phyloP scores from a whole-genome alignment of 352 stramenopile species.

The Globisporangium nunn region DNA sequence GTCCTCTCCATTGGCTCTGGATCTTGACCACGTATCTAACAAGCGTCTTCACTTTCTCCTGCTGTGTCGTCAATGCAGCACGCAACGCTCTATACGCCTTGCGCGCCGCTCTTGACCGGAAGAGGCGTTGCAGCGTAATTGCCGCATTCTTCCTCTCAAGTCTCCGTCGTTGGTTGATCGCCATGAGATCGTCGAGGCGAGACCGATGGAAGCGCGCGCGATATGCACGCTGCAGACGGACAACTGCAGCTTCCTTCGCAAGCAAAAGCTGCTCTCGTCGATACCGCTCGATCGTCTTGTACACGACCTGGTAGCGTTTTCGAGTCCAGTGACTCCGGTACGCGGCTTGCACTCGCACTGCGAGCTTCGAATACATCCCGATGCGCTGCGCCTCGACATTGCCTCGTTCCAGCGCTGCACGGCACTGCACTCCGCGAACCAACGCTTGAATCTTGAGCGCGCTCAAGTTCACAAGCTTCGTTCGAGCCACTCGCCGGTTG shows the following conservation, averaged over 20 bases:
- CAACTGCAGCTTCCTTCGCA: slow-evolving; percentile 27
- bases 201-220: slow-evolving; percentile 57
- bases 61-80: slow-evolving; percentile 36
- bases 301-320: slow-evolving; percentile 38
- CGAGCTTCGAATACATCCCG: slow-evolving; percentile 26
- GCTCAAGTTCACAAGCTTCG: slow-evolving; percentile 24
- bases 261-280: slow-evolving; percentile 41
- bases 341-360: slow-evolving; percentile 44
- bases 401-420: slow-evolving; percentile 20
- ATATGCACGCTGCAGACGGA: slow-evolving; percentile 46
- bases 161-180: slow-evolving; percentile 46
- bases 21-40: slow-evolving; percentile 41
- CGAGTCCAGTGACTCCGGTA: slow-evolving; percentile 60
- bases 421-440: slow-evolving; percentile 40
- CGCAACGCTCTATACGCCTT: slow-evolving; percentile 43
- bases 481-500: slow-evolving; percentile 19
- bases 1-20: slow-evolving; percentile 61
- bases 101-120: slow-evolving; percentile 43
- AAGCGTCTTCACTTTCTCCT: slow-evolving; percentile 24
- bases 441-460: slow-evolving; percentile 54
- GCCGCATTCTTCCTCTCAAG: slow-evolving; percentile 47
- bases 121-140: slow-evolving; percentile 49
- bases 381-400: slow-evolving; percentile 29
- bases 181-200: slow-evolving; percentile 67
- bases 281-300: slow-evolving; percentile 58